Evolutionary conservation across 108 stramenopile species (phyloP).

Genomic region (Skeletonema potamos): DNA sequence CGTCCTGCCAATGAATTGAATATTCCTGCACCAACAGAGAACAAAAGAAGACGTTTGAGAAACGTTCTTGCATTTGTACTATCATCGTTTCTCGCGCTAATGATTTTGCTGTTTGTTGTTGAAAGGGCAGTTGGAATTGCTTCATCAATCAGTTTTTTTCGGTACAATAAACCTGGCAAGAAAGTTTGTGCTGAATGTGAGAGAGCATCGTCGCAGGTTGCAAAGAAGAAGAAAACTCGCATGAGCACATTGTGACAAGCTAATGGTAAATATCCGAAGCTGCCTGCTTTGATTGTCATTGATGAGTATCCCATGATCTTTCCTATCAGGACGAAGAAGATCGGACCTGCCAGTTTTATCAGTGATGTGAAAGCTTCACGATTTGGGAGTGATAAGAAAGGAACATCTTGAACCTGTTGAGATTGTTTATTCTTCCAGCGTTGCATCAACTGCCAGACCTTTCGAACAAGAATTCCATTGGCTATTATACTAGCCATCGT

Average conservation of each 20-base stretch:
- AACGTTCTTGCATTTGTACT: constrained; percentile 31
- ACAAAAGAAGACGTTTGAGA: constrained; percentile 29
- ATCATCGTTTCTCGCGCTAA: not conserved
- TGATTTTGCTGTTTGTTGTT: not conserved
- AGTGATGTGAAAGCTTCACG: constrained; percentile 54
- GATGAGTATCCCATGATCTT: constrained; percentile 81
- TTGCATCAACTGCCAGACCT: constrained; percentile 45
- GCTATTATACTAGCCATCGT: constrained; percentile 56
- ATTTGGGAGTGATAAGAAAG: constrained; percentile 69
- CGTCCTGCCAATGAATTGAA: constrained; percentile 33
- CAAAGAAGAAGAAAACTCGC: constrained; percentile 92
- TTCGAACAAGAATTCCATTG: constrained; percentile 53
- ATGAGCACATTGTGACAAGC: constrained; percentile 89
- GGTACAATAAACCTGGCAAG: constrained; percentile 70
- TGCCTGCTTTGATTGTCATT: constrained; percentile 72
- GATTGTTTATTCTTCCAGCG: constrained; percentile 53
- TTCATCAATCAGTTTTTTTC: constrained; percentile 21
- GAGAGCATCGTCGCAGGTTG: constrained; percentile 88
- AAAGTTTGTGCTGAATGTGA: constrained; percentile 88
- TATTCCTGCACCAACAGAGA: constrained; percentile 22
- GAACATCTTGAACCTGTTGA: constrained; percentile 18
- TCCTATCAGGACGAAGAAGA: constrained; percentile 79
- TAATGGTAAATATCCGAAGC: constrained; percentile 73
- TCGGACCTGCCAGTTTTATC: constrained; percentile 74
- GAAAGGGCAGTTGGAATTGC: not conserved